Percentiles rank a stretch among this genome's conserved stretches.
Evolutionary conservation across 2,329 filamentous ascomycete genomes (phyloP).

Genomic region (Colletotrichum abscissum): DNA sequence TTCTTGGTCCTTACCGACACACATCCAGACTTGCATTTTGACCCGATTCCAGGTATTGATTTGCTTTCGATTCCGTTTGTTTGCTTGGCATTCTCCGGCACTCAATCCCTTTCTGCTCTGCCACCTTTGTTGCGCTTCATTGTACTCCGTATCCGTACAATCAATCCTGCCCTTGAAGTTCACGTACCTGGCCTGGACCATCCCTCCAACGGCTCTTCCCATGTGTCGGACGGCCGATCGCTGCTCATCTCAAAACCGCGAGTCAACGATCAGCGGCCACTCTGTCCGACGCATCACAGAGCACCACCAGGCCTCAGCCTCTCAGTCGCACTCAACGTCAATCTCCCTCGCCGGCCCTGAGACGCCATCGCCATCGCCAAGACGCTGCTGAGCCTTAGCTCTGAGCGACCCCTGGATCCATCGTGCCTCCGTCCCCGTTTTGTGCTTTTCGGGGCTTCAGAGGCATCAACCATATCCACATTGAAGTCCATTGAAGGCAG

Average conservation of each 20-base stretch:
- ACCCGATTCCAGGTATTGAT: not conserved
- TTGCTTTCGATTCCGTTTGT: not conserved
- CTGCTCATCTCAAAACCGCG: not conserved
- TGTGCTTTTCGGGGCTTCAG: not conserved
- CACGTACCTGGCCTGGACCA: not conserved
- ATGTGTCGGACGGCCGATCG: not conserved
- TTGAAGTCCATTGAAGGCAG: not conserved
- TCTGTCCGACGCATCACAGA: not conserved
- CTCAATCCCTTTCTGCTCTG: not conserved
- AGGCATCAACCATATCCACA: constrained; percentile 9
- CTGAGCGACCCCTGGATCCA: constrained; percentile 24
- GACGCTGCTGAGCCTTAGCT: constrained; percentile 29
- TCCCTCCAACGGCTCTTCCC: not conserved
- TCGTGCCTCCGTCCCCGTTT: not conserved
- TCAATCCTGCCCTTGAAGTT: not conserved
- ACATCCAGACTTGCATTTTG: not conserved
- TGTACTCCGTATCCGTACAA: not conserved
- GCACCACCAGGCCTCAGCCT: not conserved
- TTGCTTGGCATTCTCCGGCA: constrained; percentile 13
- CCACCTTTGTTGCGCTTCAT: constrained; percentile 9
- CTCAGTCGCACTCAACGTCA: not conserved
- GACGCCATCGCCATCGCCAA: constrained; percentile 33
- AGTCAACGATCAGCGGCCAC: not conserved
- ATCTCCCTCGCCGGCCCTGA: constrained; percentile 14
- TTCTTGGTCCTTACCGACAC: not conserved